Evolutionary conservation across 306 rosid species (phyloP), one percentile per base, ranked within the genome.

Genomic region (Neltuma alba): DNA sequence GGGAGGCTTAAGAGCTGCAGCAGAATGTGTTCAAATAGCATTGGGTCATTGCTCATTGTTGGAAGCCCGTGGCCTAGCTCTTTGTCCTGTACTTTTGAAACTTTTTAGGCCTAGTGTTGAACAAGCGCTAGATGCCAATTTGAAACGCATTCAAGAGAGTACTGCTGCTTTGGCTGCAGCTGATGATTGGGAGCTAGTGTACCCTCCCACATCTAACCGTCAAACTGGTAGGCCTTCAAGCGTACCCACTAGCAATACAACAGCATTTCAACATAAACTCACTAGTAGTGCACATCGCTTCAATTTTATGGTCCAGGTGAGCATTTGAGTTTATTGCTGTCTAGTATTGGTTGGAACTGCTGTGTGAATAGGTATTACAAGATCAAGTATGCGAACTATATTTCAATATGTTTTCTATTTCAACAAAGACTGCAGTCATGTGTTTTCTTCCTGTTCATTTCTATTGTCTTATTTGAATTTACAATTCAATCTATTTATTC

Each of bases 1-100:
- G 67, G 99, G 99, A 71, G 99, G 99, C 25, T 86, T 96, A 76
- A 88, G 99, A 89, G 99, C 99, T 86, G 98, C 99, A 21, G 99
- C 98, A 4, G 99, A 96, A 88, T 96, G 99, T 87, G 99, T 96
- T 83, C 99, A 96, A 87, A 96, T 96, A 87, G 99, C 99, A 73
- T 81, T 96, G 82, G 98, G 99, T 81, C 99, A 96, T 85, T 96
- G 99, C 85, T 91, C 90, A 64, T 87, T 96, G 86, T 79, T 96
- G 88, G 99, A 96, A 87, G 93, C 87, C 82, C 97, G 96, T 86
- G 99, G 99, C 76, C 89, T 96, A 81, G 91, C 99, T 45, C 96
- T 96, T 58, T 88, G 93, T 85, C 97, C 99, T 48, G 92, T 96
- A 70, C 96, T 96, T 73, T 87, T 96, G 87, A 96, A 90, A 85